Evolutionary conservation across 768 basidiomycete species (phyloP), one percentile per base, ranked within the genome.

Genomic region (Rhizopogon vesiculosus): DNA sequence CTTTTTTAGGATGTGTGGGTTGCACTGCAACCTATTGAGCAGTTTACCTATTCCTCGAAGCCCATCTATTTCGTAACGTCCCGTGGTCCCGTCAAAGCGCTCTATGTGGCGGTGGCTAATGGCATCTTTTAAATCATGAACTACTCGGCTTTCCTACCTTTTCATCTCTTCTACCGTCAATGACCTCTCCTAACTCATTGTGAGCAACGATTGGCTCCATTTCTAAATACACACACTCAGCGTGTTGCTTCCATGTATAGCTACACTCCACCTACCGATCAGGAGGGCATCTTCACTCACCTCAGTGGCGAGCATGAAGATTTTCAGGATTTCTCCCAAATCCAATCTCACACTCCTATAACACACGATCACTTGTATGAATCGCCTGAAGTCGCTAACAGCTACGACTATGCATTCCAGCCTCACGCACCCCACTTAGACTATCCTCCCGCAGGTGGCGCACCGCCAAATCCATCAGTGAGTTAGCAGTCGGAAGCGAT

Each of bases 81-180:
- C 15, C 42, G 48, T 57, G 45, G 58, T 19, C 56, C 53, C 31
- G 61, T 25, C 48, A 69, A 64, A 64, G 63, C 58, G 18, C 53
- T 48, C 52, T 51, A 50, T 33, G 65, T 44, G 45, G 51, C 51
- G 46, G 45, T 46, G 56, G 38, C 29, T 45, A 48, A 57, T 57
- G 43, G 35, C 35, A 45, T 56, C 64, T 61, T 69, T 69, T 69
- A 69, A 56, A 51, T 25, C 38, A 46, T 43, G 33, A n/a, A 42
- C 50, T 53, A n/a, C 18, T 35, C 16, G 29, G 39, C 31, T 51
- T 43, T 55, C 52, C 43, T 54, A 60, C 54, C 55, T 52, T 51
- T 15, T 12, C 40, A 18, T 41, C 38, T 29, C 22, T 42, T n/a
- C 56, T 15, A 55, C 42, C 58, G 31, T 22, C 33, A 12, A 49